Percentiles rank a stretch among this genome's conserved stretches.
Conservation (phyloP, 768 basidiomycete genomes). For the Amanita muscaria region DNA sequence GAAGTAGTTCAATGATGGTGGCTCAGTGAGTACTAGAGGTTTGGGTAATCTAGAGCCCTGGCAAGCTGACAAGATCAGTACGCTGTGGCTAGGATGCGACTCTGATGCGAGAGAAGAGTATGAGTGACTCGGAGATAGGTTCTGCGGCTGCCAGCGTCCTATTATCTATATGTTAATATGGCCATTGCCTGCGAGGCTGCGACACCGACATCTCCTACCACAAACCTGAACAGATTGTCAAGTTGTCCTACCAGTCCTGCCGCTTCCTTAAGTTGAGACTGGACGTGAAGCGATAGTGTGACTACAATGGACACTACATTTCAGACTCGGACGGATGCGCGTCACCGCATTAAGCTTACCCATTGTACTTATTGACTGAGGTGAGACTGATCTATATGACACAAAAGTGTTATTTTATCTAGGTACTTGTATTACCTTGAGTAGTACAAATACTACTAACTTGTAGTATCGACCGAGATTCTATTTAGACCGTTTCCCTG, state of each 20-base stretch:
- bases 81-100: slow-evolving; percentile 81
- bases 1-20: slow-evolving; percentile 69
- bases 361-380: no score
- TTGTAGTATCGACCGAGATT: no score
- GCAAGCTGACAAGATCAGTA: slow-evolving; percentile 83
- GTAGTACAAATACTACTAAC: no score
- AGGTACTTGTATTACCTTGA: no score
- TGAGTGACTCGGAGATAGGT: slow-evolving; percentile 72
- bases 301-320: no score
- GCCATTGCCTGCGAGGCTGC: not conserved
- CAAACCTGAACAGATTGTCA: slow-evolving; percentile 79
- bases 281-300: no score
- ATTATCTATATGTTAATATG: slow-evolving; percentile 44
- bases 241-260: slow-evolving; percentile 81
- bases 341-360: no score
- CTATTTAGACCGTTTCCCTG: no score
- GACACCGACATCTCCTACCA: not conserved
- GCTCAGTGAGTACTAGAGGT: no score
- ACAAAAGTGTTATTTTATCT: no score
- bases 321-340: no score
- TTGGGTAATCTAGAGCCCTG: slow-evolving; percentile 83
- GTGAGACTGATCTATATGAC: no score
- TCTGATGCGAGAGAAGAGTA: slow-evolving; percentile 78
- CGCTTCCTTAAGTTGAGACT: slow-evolving; percentile 79
- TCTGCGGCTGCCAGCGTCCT: slow-evolving; percentile 80